Percentiles rank a stretch among this genome's conserved stretches.
Evolutionary conservation across 1,284 basidiomycete genomes (phyloP).

Genomic region (Baeospora myosura): DNA sequence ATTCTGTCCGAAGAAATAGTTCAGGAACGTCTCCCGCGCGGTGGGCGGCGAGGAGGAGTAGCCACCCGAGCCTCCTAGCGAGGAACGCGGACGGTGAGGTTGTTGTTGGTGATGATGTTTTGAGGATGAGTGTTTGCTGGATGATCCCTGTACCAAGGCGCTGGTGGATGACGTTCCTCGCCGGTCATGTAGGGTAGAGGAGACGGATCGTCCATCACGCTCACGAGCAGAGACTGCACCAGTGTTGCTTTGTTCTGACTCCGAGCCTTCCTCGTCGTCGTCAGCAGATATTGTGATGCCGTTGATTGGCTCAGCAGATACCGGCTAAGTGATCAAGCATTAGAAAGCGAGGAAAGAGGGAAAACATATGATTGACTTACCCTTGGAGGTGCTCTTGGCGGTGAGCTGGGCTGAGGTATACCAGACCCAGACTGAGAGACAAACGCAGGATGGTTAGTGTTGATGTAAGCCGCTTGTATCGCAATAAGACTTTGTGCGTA

Average conservation of each 20-base stretch:
- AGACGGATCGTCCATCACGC: conserved; percentile 68
- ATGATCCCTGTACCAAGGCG: conserved; percentile 15
- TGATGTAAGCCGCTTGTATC: conserved; percentile 99
- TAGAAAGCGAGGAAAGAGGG: conserved; percentile 9
- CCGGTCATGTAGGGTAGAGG: conserved; percentile 75
- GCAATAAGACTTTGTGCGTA: conserved; percentile 94
- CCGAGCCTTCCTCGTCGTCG: conserved; percentile 50
- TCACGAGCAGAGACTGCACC: conserved; percentile 33
- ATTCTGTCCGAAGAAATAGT: conserved; percentile 91
- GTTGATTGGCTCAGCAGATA: conserved; percentile 50
- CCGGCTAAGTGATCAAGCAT: too few relatives aligned
- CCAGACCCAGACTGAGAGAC: conserved; percentile 58
- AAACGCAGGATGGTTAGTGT: conserved; percentile 94
- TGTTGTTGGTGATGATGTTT: conserved; percentile 21
- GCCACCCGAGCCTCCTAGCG: conserved; percentile 22
- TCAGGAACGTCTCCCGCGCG: conserved; percentile 86
- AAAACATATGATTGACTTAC: too few relatives aligned
- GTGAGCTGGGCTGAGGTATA: conserved; percentile 39
- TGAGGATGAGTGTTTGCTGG: conserved; percentile 33
- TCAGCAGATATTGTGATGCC: conserved; percentile 44
- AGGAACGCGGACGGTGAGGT: conserved; percentile 23
- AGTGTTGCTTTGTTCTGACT: conserved; percentile 29
- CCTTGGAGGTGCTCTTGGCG: conserved; percentile 27
- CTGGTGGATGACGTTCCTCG: conserved; percentile 34
- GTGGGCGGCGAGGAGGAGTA: conserved; percentile 37